A percentile compares a stretch with the other conserved stretches of the same genome.
phyloP scores from a whole-genome alignment of 2,329 filamentous ascomycete species.

The Hymenoscyphus fraxineus region DNA sequence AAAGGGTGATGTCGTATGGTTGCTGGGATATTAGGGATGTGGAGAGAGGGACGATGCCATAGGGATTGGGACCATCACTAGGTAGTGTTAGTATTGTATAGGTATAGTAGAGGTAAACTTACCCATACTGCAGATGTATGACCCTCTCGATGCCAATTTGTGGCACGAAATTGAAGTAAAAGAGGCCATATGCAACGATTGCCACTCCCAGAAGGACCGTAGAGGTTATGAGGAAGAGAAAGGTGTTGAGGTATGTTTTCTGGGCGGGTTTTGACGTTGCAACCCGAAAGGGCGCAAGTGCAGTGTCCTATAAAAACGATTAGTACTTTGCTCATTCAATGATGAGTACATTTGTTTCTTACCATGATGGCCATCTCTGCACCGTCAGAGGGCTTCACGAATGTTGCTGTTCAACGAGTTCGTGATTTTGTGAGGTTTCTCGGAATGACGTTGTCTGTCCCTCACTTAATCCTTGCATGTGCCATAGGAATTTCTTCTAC shows the following conservation, averaged over 20 bases:
- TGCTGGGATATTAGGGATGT: constrained; percentile 64
- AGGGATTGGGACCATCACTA: constrained; percentile 38
- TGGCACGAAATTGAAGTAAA: constrained; percentile 68
- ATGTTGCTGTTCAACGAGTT: not conserved
- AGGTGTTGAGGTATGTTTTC: constrained; percentile 58
- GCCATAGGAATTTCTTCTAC: not conserved
- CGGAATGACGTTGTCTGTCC: constrained; percentile 1
- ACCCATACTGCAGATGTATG: constrained; percentile 65
- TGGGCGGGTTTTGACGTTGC: constrained; percentile 59
- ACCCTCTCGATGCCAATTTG: constrained; percentile 58
- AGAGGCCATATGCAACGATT: constrained; percentile 57
- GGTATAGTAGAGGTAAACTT: constrained; percentile 24
- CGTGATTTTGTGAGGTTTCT: not conserved
- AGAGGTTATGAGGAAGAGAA: constrained; percentile 42
- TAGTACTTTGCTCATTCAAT: not conserved
- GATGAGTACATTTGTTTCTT: not conserved
- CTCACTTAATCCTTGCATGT: not conserved
- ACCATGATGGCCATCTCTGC: constrained; percentile 4
- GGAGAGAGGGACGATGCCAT: constrained; percentile 31
- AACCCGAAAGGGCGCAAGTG: constrained; percentile 51
- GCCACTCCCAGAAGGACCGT: constrained; percentile 55
- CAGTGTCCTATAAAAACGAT: constrained; percentile 42
- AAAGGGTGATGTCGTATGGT: constrained; percentile 77
- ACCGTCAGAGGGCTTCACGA: not conserved
- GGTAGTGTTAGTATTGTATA: constrained; percentile 12